Evolutionary conservation across 148 eudicot genomes (phyloP).

Genomic region (Vaccinium vitisidaea): DNA sequence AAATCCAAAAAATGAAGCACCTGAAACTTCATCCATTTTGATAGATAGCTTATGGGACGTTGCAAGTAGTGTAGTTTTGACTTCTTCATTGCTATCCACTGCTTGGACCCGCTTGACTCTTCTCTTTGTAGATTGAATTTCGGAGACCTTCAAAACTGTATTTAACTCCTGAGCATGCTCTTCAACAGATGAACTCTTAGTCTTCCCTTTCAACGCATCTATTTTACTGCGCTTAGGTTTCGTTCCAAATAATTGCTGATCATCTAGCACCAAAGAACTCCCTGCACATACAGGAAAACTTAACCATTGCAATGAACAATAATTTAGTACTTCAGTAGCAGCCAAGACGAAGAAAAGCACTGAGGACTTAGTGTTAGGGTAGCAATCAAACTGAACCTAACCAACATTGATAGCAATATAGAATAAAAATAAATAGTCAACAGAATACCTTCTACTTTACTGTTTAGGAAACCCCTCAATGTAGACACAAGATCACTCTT

Average conservation of each 20-base stretch:
- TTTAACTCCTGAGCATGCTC: slow-evolving; percentile 8
- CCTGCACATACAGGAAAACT: slow-evolving; percentile 27
- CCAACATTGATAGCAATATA: not conserved
- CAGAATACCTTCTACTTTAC: slow-evolving; percentile 45
- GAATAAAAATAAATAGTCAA: not conserved
- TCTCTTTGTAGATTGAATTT: slow-evolving; percentile 31
- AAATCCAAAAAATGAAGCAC: slow-evolving; percentile 17
- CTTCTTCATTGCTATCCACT: slow-evolving; percentile 28
- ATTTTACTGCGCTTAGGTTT: slow-evolving; percentile 14
- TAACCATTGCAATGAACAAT: not conserved
- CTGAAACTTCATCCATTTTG: slow-evolving; percentile 30
- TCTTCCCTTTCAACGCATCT: slow-evolving; percentile 21
- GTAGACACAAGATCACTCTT: slow-evolving; percentile 67
- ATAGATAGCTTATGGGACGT: slow-evolving; percentile 33
- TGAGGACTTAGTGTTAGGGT: not conserved
- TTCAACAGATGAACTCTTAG: slow-evolving; percentile 19
- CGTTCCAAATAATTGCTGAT: slow-evolving; percentile 14
- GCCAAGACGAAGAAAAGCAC: slow-evolving; percentile 1
- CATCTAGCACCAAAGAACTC: slow-evolving; percentile 20
- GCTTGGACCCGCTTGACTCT: slow-evolving; percentile 27
- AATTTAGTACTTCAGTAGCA: not conserved
- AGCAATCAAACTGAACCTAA: not conserved
- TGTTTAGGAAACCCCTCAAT: slow-evolving; percentile 42
- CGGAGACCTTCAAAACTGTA: slow-evolving; percentile 30
- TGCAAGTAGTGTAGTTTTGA: slow-evolving; percentile 21